phyloP scores from a whole-genome alignment of 2,329 filamentous ascomycete genomes.

The Scedosporium dehoogii region DNA sequence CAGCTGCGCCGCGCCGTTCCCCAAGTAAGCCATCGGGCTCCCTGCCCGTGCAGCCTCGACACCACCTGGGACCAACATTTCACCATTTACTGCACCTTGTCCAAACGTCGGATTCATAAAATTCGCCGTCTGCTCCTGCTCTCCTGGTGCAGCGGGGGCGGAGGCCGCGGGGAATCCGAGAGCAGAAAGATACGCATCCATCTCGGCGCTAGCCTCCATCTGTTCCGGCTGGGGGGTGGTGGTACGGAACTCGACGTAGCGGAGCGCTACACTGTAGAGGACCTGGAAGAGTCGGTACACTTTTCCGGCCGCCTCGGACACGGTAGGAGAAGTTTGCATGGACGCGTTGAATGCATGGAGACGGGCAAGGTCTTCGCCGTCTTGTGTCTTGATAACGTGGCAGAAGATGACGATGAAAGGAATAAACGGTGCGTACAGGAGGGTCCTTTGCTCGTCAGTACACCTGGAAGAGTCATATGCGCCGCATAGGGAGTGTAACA shows the following conservation, averaged over 20 bases:
- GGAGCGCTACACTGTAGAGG: slow-evolving; percentile 45
- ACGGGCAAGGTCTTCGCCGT: slow-evolving; percentile 30
- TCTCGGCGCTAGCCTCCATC: slow-evolving; percentile 23
- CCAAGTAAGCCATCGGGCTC: slow-evolving; percentile 24
- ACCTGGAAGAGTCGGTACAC: slow-evolving; percentile 48
- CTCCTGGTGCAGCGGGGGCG: slow-evolving; percentile 9
- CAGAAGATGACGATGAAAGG: slow-evolving; percentile 45
- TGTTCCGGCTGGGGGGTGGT: slow-evolving; percentile 8
- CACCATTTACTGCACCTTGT: background rate
- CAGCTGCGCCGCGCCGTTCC: slow-evolving; percentile 22
- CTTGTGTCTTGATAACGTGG: slow-evolving; percentile 35
- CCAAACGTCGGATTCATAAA: background rate
- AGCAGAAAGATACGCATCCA: slow-evolving; percentile 41
- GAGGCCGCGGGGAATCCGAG: slow-evolving; percentile 30
- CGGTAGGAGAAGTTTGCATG: slow-evolving; percentile 35
- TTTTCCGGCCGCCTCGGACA: slow-evolving; percentile 39
- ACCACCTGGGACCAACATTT: background rate
- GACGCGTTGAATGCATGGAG: slow-evolving; percentile 40
- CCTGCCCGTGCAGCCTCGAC: background rate
- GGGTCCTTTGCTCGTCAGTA: slow-evolving; percentile 21
- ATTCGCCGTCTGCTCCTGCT: slow-evolving; percentile 9
- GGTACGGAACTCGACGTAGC: slow-evolving; percentile 45
- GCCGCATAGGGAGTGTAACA: background rate
- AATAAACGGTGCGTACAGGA: slow-evolving; percentile 41
- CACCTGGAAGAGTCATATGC: background rate